phyloP scores from a whole-genome alignment of 257 asterid species.

The Eustoma russellianum region DNA sequence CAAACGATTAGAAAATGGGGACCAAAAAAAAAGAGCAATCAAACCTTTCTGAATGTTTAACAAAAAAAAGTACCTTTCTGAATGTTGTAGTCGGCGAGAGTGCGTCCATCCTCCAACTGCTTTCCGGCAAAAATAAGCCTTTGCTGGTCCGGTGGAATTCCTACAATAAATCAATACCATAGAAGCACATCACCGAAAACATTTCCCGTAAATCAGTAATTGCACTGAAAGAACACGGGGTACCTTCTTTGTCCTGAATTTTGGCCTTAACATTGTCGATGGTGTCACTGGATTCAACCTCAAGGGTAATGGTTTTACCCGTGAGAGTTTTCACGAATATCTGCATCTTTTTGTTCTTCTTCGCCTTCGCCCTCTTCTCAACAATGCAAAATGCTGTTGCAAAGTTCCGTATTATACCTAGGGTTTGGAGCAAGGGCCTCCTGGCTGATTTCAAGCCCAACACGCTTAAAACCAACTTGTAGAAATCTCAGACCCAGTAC shows the following conservation, averaged over 20 bases:
- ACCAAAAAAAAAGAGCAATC: background rate
- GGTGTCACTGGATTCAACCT: slow-evolving; percentile 28
- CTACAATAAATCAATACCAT: background rate
- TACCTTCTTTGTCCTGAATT: slow-evolving; percentile 27
- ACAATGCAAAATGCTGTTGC: too few relatives aligned
- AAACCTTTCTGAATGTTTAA: too few relatives aligned
- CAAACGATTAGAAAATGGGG: background rate
- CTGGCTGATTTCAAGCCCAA: background rate
- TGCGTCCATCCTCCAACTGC: slow-evolving; percentile 35
- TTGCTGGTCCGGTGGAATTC: slow-evolving; percentile 36
- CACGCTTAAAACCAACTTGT: background rate
- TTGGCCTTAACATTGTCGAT: slow-evolving; percentile 27
- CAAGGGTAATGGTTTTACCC: slow-evolving; percentile 23
- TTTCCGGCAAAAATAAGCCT: slow-evolving; percentile 32
- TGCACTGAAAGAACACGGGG: background rate
- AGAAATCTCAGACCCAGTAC: background rate
- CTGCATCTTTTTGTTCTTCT: slow-evolving; percentile 14
- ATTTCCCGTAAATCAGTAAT: background rate
- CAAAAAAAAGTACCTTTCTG: slow-evolving; percentile 25
- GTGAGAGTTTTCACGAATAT: slow-evolving; percentile 26
- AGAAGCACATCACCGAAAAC: background rate
- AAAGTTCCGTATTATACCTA: slow-evolving; percentile 1
- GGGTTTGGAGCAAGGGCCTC: background rate
- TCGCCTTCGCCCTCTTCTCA: background rate
- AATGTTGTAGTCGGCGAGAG: slow-evolving; percentile 32